Evolutionary conservation across 257 asterid species (phyloP), one percentile per base, ranked within the genome.

Genomic region (Euphrasia confusa): DNA sequence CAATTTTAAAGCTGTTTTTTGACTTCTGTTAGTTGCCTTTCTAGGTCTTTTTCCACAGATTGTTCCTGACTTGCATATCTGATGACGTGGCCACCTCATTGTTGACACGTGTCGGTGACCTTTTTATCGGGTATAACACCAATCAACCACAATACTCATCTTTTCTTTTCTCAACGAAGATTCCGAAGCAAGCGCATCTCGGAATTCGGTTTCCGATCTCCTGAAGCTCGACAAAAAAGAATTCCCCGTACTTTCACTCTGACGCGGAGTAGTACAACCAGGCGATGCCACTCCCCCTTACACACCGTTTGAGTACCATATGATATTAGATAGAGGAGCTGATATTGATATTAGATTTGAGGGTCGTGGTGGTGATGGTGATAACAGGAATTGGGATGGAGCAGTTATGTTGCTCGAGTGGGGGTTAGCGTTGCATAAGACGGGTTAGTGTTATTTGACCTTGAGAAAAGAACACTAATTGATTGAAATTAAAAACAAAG

Each of bases 341-440:
- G 72, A 63, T n/a, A n/a, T n/a, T 35, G 71, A 66, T 11, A 30
- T 15, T 4, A 60, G 61, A 47, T 1, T 49, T 10, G 42, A 47
- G 37, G 66, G 14, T 21, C 24, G 24, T 1, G 70, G 68, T 10
- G 71, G 47, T 13, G 24, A 21, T 21, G 24, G 24, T 21, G 44
- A 10, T 53, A 12, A 53, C 8, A 21, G 12, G 10, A 74, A 79
- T 39, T 83, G 86, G 92, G 83, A 67, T 40, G 83, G 78, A 48
- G 92, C 96, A 35, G 63, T 81, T 10, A 75, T 58, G 58, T 9
- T 81, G 47, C 11, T 88, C 81, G 95, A 85, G 68, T 39, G 79
- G 55, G 88, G 92, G 28, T 35, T 88, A 74, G 88, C 83, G n/a
- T 3, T 85, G 44, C 85, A 88, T 76, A 92, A 83, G 71, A 66